phyloP scores from a whole-genome alignment of 108 stramenopile species.

The Mayamaea pseudoterrestris region DNA sequence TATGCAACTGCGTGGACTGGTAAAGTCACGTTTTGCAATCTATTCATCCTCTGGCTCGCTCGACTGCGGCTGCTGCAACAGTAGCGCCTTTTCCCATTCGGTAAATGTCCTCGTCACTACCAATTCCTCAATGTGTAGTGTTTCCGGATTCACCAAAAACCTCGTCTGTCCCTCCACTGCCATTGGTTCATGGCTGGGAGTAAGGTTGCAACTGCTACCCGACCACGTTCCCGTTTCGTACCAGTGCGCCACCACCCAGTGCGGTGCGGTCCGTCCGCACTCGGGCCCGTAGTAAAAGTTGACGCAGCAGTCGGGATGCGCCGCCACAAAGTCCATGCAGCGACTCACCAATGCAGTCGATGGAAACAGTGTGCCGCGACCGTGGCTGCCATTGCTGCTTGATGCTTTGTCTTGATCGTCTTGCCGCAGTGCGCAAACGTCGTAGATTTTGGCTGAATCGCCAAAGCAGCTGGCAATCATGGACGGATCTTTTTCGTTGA shows the following conservation, averaged over 20 bases:
- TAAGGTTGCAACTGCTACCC: constrained; percentile 30
- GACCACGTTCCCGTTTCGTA: constrained; percentile 48
- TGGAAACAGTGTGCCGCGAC: constrained; percentile 8
- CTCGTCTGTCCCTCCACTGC: constrained; percentile 52
- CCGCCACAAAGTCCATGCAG: constrained; percentile 42
- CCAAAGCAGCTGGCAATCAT: constrained; percentile 36
- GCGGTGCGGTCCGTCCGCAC: constrained; percentile 8
- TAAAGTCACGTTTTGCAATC: no score
- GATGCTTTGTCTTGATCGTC: constrained; percentile 4
- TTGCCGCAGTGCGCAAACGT: constrained; percentile 31
- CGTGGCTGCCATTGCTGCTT: not conserved
- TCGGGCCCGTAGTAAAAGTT: constrained; percentile 39
- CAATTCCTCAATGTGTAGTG: constrained; percentile 34
- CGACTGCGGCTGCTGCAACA: constrained; percentile 1
- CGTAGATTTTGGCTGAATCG: constrained; percentile 31
- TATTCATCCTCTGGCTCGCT: no score
- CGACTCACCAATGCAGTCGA: constrained; percentile 35
- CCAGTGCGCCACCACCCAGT: constrained; percentile 60
- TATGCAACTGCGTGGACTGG: no score
- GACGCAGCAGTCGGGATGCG: constrained; percentile 45
- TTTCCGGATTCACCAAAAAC: constrained; percentile 30
- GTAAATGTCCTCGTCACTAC: constrained; percentile 50
- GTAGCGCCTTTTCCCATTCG: constrained; percentile 30
- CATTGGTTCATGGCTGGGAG: constrained; percentile 23
- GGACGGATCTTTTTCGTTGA: constrained; percentile 21